Evolutionary conservation across 371 early-diverging fungal genomes (phyloP), one percentile per base, ranked within the genome.

Genomic region (Apophysomyces sp.): DNA sequence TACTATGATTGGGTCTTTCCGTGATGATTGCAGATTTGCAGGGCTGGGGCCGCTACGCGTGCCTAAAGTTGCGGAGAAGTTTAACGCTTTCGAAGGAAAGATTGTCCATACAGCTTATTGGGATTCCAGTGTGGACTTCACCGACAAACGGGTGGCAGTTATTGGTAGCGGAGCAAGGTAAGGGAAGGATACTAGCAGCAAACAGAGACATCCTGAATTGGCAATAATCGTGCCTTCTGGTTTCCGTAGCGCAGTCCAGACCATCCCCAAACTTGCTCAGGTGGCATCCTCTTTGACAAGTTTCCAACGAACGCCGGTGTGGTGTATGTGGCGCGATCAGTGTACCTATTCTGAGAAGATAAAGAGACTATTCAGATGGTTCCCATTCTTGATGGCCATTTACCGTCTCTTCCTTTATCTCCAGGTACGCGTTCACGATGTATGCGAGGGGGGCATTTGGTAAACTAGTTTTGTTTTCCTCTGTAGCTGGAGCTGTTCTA

Each of bases 151-250:
- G 1, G 70, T 85, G 4, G 85, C 80, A 15, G 55, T 85, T 3
- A 64, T 85, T 52, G 85, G 83, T 11, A 81, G 81, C 57, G 83
- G 85, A 41, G 73, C 85, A 34, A 80, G 83, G 82, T 81, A 77
- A 55, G 56, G 37, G 1, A 11, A n/a, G n/a, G n/a, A n/a, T n/a
- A n/a, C n/a, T n/a, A n/a, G n/a, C n/a, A n/a, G n/a, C n/a, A n/a
- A n/a, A n/a, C n/a, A n/a, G n/a, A n/a, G n/a, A n/a, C n/a, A n/a
- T n/a, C n/a, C n/a, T n/a, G n/a, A n/a, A n/a, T n/a, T n/a, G n/a
- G n/a, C n/a, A n/a, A n/a, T n/a, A n/a, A n/a, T n/a, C n/a, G n/a
- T n/a, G n/a, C n/a, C n/a, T n/a, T n/a, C n/a, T n/a, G n/a, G n/a
- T n/a, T n/a, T n/a, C 8, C 4, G 1, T 21, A 44, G 49, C 11